phyloP scores from a whole-genome alignment of 2,329 filamentous ascomycete genomes.

The Pseudonectria buxi region DNA sequence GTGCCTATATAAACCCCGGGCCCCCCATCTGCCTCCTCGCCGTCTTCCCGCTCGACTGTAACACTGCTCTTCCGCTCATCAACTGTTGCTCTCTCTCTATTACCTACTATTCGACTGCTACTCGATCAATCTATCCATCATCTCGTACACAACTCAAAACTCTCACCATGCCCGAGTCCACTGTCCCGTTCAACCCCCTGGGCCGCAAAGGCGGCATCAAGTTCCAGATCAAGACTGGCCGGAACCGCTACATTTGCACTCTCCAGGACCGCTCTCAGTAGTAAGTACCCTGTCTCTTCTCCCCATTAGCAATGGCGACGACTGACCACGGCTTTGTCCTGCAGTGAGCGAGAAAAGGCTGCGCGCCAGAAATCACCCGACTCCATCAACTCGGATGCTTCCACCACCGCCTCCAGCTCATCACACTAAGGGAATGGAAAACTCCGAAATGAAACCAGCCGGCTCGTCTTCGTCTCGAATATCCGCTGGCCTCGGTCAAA shows the following conservation, averaged over 20 bases:
- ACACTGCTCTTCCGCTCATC: neutral
- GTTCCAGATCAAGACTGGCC: conserved; percentile 41
- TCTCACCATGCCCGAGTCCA: conserved; percentile 6
- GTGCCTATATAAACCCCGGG: too few species aligned
- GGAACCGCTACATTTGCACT: conserved; percentile 32
- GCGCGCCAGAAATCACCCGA: conserved; percentile 29
- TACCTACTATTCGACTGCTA: too few species aligned
- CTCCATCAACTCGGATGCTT: conserved; percentile 27
- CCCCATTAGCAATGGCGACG: neutral
- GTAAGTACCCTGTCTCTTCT: conserved; percentile 27
- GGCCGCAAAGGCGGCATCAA: conserved; percentile 36
- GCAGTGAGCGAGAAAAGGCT: conserved; percentile 36
- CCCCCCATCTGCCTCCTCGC: too few species aligned
- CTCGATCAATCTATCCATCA: too few species aligned
- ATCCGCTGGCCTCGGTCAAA: too few species aligned
- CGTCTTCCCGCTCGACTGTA: neutral
- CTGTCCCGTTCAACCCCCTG: conserved; percentile 17
- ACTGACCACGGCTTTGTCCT: conserved; percentile 1
- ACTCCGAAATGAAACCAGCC: neutral
- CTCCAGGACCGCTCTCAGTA: conserved; percentile 38
- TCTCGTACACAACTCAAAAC: conserved; percentile 16
- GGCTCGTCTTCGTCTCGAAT: too few species aligned
- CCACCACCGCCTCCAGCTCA: conserved; percentile 18
- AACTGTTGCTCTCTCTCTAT: neutral
- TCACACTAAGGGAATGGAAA: conserved; percentile 11